Evolutionary conservation across 2,329 filamentous ascomycete species (phyloP), one percentile per base, ranked within the genome.

Genomic region (Diaporthe vexans): DNA sequence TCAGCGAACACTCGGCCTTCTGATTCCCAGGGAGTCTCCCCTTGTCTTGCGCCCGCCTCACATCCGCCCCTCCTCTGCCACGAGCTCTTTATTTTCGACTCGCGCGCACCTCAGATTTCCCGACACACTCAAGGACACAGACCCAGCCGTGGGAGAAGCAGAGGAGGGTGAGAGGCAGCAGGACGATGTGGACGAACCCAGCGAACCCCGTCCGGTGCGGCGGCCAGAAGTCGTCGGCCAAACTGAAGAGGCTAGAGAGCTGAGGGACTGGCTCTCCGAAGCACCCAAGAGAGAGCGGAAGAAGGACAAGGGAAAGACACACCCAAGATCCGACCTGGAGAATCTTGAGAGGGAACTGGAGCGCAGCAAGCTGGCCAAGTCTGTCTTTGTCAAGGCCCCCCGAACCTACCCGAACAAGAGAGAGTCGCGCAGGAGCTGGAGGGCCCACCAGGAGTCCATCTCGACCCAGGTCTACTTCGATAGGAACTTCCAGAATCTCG

Each of bases 391-490:
- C 54, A 68, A 76, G 70, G 80, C 80, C 4, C 33, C 72, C 11
- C 71, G 75, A 17, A 61, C 46, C 2, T 80, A 81, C 48, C 76
- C 76, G 0, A 54, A 77, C 70, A 72, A 63, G 21, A n/a, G 40
- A 56, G 80, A 81, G 75, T 77, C 74, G 3, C 63, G 74, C 51
- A 72, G 73, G n/a, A 81, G 78, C 73, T 57, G 70, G 8, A 72
- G 76, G 43, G 73, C 74, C 57, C 76, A 79, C 51, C 73, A 76
- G 29, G 63, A 77, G 29, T 81, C 77, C n/a, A 76, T 83, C 21
- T 78, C 77, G n/a, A 80, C 81, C 9, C 86, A 87, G 75, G 75
- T 80, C 3, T 82, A 82, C 5, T 79, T 85, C 56, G 81, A 84
- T 54, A 78, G 78, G 24, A 79, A 84, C 29, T 82, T 81, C 73